Conservation (phyloP, 371 early-diverging fungal genomes). For the Circinella minor region DNA sequence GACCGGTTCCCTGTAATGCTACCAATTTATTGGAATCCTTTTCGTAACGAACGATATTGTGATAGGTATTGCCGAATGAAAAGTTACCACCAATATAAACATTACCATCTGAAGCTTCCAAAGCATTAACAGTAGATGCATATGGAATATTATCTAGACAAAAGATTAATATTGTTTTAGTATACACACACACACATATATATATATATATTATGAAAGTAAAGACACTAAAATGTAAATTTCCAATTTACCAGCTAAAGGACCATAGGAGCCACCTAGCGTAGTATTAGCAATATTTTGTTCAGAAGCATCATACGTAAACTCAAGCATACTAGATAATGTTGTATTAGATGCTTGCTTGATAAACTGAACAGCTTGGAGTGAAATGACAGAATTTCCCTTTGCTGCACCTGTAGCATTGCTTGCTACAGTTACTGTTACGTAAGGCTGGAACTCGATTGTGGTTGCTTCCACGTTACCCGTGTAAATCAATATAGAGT, state of each 20-base stretch:
- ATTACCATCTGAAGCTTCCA: constrained; percentile 31
- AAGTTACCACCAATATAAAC: constrained; percentile 48
- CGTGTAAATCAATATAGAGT: constrained; percentile 42
- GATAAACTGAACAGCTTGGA: constrained; percentile 59
- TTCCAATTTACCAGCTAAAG: constrained; percentile 12
- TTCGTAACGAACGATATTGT: constrained; percentile 37
- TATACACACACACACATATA: not conserved
- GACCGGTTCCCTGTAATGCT: constrained; percentile 25
- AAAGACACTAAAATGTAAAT: too few species aligned
- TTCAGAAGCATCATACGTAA: constrained; percentile 20
- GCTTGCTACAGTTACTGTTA: constrained; percentile 38
- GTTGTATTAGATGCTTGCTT: constrained; percentile 44
- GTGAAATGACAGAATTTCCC: constrained; percentile 42
- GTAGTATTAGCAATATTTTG: constrained; percentile 7
- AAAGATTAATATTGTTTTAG: not conserved
- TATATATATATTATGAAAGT: not conserved
- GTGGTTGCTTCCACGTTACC: constrained; percentile 55
- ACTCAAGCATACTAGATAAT: constrained; percentile 38
- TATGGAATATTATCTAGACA: constrained; percentile 45
- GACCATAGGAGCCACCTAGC: constrained; percentile 12
- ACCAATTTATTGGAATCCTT: constrained; percentile 17
- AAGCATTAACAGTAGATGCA: constrained; percentile 40
- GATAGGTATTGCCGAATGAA: constrained; percentile 24
- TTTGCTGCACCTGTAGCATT: constrained; percentile 27
- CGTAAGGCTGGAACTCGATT: constrained; percentile 50